Base-by-base conservation (phyloP, 306 rosid species). In the Vicia sativa region DNA sequence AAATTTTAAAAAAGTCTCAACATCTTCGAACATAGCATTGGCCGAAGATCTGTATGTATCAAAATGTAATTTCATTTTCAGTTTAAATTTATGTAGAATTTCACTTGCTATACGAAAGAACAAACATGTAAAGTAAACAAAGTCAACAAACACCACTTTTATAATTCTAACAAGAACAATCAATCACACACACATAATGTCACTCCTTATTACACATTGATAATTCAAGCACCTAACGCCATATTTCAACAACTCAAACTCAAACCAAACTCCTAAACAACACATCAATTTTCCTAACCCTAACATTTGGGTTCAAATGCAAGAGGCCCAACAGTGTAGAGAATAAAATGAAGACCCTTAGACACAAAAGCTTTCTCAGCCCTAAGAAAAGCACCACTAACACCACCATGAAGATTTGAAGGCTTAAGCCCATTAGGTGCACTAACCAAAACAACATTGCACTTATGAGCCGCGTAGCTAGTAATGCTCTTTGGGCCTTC, bases 281-380 rank as follows among this genome's bases (percentile, higher is more conserved):
- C 9, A 23, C 59, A 50, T 11, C 14, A 23, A 53, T 5, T 5
- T 26, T 26, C 1, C 3, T 26, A 11, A 28, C 6, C 1, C 10
- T 11, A 50, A 45, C 98, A 90, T 5, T 74, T 79, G 48, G 96
- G 92, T 68, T 90, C 91, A 21, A 87, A 87, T 19, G 96, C 91
- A 35, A 92, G 76, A 9, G 96, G 96, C 10, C 91, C 96, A 18
- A 85, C 96, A 6, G 75, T 61, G 86, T 80, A 92, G 35, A 90
- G 93, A 3, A 82, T 0, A 49, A 78, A 87, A 0, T 88, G 87
- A 7, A 71, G 81, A 48, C 84, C 85, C 43, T 76, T 4, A 13
- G 59, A 50, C 14, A 61, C 1, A 41, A 67, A 84, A 0, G 87
- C 72, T 87, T 83, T 89, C 59, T 77, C 74, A 0, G 96, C 87